Base-by-base conservation (phyloP, 768 basidiomycete species). In the Pleurotus eryngii region DNA sequence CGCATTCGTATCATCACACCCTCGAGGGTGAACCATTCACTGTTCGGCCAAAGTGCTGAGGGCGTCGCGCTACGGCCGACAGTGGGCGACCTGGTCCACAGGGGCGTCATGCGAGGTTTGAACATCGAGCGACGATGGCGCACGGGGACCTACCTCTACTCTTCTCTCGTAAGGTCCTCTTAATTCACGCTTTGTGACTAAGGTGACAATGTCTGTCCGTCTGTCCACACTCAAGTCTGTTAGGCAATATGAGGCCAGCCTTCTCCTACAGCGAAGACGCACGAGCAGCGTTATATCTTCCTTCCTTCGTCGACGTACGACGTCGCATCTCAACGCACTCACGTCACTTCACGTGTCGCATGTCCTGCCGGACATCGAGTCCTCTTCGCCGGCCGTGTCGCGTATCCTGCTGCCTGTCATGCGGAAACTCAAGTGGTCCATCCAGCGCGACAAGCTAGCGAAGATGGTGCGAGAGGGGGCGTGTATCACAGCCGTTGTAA, bases 71-170 rank as follows among this genome's bases (percentile, higher is more conserved):
- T 90, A 11, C 75, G 89, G 43, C 88, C 89, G 2, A 85, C 85
- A 3, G 67, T 89, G 3, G 74, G 75, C 12, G 87, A 91, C 48
- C 76, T 90, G 26, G 81, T 87, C 5, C 85, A 86, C 39, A 76
- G 89, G 40, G 82, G 85, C 24, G 86, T 91, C 56, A 81, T 90
- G 58, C 82, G 82, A 17, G 89, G 89, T 1, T 69, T 88, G 45
- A 81, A 80, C 11, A 78, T 90, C 43, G 86, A 86, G 65, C 70
- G 86, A 59, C 74, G 81, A 57, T 88, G 85, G 83, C 80, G 86
- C 63, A 75, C 76, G 60, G 89, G 89, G 20, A 65, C 69, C 37
- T 91, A 91, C 64, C 76, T 89, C 50, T 82, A 84, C 63, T 85
- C 86, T 38, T 72, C 76, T 7, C 76, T 76, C 51, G 89, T 86